Evolutionary conservation across 2,329 filamentous ascomycete genomes (phyloP).

Genomic region (Ramularia collo-cygni): DNA sequence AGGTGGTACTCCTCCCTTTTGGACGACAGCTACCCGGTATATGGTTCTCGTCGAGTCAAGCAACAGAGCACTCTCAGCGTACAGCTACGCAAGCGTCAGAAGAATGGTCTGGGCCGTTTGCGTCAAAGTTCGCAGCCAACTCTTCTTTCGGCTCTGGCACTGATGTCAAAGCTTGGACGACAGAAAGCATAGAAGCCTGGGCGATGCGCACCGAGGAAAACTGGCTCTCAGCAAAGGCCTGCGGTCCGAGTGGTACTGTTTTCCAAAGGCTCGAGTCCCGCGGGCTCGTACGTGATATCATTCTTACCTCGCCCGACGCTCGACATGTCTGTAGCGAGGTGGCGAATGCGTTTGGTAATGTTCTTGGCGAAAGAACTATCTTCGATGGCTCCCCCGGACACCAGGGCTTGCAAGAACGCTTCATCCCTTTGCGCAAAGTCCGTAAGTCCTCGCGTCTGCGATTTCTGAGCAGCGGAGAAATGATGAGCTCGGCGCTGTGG

Average conservation of each 20-base stretch:
- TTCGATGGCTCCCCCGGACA: conserved; percentile 39
- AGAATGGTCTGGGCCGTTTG: conserved; percentile 39
- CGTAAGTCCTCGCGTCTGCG: conserved; percentile 66
- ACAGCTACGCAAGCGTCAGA: conserved; percentile 38
- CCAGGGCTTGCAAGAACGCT: conserved; percentile 58
- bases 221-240: conserved; percentile 64
- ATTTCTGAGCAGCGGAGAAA: conserved; percentile 64
- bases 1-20: conserved; percentile 71
- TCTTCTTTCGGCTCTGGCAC: conserved; percentile 25
- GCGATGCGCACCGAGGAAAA: conserved; percentile 38
- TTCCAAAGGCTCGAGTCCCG: conserved; percentile 68
- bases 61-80: conserved; percentile 30
- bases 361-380: conserved; percentile 20
- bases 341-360: conserved; percentile 53
- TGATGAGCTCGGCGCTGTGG: conserved; percentile 67
- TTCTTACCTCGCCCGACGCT: conserved; percentile 57
- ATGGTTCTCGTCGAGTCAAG: conserved; percentile 43
- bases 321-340: conserved; percentile 61
- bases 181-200: conserved; percentile 44
- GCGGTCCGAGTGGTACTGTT: conserved; percentile 54
- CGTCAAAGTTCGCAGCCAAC: conserved; percentile 10
- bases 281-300: conserved; percentile 60
- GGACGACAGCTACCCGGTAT: conserved; percentile 47
- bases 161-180: conserved; percentile 42
- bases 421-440: conserved; percentile 71